A percentile compares a stretch with the other conserved stretches of the same genome.
phyloP scores from a whole-genome alignment of 2,329 filamentous ascomycete species.

The Cyphellophora europaea region DNA sequence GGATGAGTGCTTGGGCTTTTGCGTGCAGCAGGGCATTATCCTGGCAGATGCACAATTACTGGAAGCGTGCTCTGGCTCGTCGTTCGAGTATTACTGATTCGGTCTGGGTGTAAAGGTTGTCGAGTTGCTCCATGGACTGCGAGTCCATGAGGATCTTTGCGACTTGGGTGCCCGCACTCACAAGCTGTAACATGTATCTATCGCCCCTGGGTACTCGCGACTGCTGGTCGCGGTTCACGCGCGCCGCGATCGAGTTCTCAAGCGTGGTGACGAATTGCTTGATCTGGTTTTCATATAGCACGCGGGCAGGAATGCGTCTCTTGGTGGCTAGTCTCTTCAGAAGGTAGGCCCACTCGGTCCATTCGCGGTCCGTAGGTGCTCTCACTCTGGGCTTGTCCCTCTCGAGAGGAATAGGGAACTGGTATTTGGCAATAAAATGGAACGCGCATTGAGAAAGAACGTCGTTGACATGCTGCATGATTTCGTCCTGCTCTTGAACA shows the following conservation, averaged over 20 bases:
- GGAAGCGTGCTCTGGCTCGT: conserved; percentile 17
- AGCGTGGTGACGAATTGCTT: conserved; percentile 83
- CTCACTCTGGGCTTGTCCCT: conserved; percentile 72
- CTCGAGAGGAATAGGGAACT: conserved; percentile 78
- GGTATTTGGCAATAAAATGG: conserved; percentile 85
- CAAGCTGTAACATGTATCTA: conserved; percentile 76
- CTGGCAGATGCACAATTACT: too few relatives aligned
- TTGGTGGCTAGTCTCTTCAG: conserved; percentile 79
- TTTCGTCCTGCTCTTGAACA: conserved; percentile 74
- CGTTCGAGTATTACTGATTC: conserved; percentile 70
- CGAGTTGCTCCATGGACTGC: conserved; percentile 71
- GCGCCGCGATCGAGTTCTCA: conserved; percentile 77
- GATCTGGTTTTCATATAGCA: conserved; percentile 82
- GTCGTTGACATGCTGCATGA: conserved; percentile 73
- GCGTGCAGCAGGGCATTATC: too few relatives aligned
- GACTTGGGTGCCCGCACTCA: conserved; percentile 79
- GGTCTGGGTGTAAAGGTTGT: conserved; percentile 71
- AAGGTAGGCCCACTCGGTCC: conserved; percentile 87
- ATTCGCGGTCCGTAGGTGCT: conserved; percentile 68
- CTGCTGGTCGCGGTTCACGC: conserved; percentile 41
- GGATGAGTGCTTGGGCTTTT: too few relatives aligned
- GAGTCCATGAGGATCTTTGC: conserved; percentile 81
- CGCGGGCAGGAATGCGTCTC: conserved; percentile 70
- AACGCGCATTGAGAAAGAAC: conserved; percentile 76
- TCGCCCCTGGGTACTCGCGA: conserved; percentile 78